Percentiles rank a stretch among this genome's conserved stretches.
Conservation (phyloP, 2,329 filamentous ascomycete genomes). For the Paramyrothecium roridum region DNA sequence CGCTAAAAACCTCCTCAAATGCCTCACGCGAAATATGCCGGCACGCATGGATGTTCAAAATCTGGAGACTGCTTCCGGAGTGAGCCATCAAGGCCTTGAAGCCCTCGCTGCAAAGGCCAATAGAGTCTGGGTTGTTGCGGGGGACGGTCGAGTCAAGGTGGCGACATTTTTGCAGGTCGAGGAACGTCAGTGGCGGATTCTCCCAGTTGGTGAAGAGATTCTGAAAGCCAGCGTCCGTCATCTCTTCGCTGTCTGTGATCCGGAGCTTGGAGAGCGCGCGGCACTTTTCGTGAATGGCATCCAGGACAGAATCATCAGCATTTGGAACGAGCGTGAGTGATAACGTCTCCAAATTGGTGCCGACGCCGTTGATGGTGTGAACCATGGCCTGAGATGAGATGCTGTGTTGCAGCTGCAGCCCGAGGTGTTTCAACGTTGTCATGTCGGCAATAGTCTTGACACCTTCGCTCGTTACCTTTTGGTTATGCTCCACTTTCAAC, state of each 20-base stretch:
- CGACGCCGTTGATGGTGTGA: conserved; percentile 59
- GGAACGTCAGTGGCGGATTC: conserved; percentile 66
- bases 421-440: conserved; percentile 67
- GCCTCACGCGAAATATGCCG: conserved; percentile 72
- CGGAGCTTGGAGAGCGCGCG: conserved; percentile 70
- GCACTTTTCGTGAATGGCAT: conserved; percentile 69
- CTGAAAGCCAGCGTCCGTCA: conserved; percentile 72
- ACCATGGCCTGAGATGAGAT: conserved; percentile 58
- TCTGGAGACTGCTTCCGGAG: conserved; percentile 63
- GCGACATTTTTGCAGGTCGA: conserved; percentile 77
- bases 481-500: conserved; percentile 80
- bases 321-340: conserved; percentile 69
- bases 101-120: conserved; percentile 73
- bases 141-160: conserved; percentile 71
- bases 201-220: conserved; percentile 72
- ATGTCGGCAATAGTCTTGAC: conserved; percentile 63
- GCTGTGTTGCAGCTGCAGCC: conserved; percentile 61
- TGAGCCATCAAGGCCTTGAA: conserved; percentile 83
- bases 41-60: conserved; percentile 78
- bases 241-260: conserved; percentile 71
- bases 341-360: conserved; percentile 68
- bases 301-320: conserved; percentile 67
- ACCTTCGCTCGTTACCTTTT: conserved; percentile 64
- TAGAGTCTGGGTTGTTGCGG: conserved; percentile 57
- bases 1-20: conserved; percentile 71